Conservation (phyloP, 2,329 filamentous ascomycete genomes). For the Sphaerulina vaccinii region DNA sequence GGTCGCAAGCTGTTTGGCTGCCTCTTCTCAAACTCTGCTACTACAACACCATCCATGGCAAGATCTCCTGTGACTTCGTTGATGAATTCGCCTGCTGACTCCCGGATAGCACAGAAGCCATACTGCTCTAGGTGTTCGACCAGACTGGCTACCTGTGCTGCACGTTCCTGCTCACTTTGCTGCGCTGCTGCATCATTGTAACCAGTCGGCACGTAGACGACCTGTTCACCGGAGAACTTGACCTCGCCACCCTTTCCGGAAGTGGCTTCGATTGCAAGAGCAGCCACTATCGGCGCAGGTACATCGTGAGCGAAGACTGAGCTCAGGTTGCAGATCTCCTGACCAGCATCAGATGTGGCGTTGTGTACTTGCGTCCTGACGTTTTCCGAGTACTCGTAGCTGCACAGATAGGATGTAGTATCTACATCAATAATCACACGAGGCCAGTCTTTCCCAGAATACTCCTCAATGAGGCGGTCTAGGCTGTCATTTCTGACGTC, state of each 20-base stretch:
- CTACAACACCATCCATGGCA: slow-evolving; percentile 9
- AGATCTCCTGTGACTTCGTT: slow-evolving; percentile 1
- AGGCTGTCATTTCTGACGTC: slow-evolving; percentile 21
- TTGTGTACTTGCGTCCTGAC: slow-evolving; percentile 18
- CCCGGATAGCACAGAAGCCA: slow-evolving; percentile 13
- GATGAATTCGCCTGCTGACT: slow-evolving; percentile 5
- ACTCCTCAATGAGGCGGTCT: slow-evolving; percentile 22
- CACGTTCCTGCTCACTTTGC: slow-evolving; percentile 5
- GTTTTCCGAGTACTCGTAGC: slow-evolving; percentile 15
- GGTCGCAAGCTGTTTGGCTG: slow-evolving; percentile 9
- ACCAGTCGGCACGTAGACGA: slow-evolving; percentile 21
- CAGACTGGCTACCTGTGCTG: neutral
- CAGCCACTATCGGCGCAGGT: slow-evolving; percentile 18
- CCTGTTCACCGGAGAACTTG: slow-evolving; percentile 19
- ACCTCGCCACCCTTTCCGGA: slow-evolving; percentile 18
- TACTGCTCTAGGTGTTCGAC: slow-evolving; percentile 12
- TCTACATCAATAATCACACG: slow-evolving; percentile 25
- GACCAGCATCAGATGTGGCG: slow-evolving; percentile 15
- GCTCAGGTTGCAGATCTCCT: slow-evolving; percentile 19
- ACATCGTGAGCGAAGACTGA: slow-evolving; percentile 16
- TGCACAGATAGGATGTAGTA: slow-evolving; percentile 22
- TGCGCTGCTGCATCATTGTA: slow-evolving; percentile 5
- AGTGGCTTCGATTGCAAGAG: slow-evolving; percentile 19
- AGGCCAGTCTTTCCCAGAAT: slow-evolving; percentile 24
- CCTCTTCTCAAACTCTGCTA: slow-evolving; percentile 11